These are phyloP conservation scores for Cocos nucifera DNA, from an alignment of 176 grass and related monocot species.

Conservation along the genomic window DNA sequence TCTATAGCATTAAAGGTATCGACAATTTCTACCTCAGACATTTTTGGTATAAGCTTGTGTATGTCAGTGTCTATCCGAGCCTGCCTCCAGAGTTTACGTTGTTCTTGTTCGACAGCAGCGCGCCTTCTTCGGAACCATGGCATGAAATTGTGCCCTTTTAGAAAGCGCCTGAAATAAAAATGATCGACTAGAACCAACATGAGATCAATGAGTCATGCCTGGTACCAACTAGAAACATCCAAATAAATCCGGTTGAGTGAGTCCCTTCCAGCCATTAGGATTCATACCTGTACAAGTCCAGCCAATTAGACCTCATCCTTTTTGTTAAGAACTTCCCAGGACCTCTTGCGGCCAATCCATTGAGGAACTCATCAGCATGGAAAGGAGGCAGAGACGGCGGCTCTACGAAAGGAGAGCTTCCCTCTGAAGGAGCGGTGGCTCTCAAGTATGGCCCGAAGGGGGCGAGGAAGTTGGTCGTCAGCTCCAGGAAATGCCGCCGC, in stretches of 20 bases:
- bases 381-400: conserved; percentile 61
- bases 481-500: conserved; percentile 85
- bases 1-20: conserved; percentile 95
- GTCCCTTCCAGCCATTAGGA: no score
- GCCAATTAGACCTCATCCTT: conserved; percentile 97
- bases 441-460: conserved; percentile 90
- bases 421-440: conserved; percentile 58
- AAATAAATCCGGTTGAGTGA: neutral
- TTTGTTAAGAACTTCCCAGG: conserved; percentile 95
- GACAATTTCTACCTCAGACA: conserved; percentile 83
- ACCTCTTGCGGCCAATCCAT: conserved; percentile 69
- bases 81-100: conserved; percentile 75
- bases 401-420: conserved; percentile 70
- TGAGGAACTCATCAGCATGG: conserved; percentile 77
- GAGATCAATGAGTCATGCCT: neutral
- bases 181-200: neutral
- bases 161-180: conserved; percentile 50
- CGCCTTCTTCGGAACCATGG: conserved; percentile 90
- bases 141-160: conserved; percentile 90
- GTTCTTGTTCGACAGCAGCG: conserved; percentile 66
- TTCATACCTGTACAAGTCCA: conserved; percentile 72
- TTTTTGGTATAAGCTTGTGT: conserved; percentile 63
- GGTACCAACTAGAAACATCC: neutral
- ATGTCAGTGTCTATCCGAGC: conserved; percentile 67
- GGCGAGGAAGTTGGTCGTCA: conserved; percentile 90